Evolutionary conservation across 176 grass and related monocot genomes (phyloP).

Genomic region (Oryza glaberrima): DNA sequence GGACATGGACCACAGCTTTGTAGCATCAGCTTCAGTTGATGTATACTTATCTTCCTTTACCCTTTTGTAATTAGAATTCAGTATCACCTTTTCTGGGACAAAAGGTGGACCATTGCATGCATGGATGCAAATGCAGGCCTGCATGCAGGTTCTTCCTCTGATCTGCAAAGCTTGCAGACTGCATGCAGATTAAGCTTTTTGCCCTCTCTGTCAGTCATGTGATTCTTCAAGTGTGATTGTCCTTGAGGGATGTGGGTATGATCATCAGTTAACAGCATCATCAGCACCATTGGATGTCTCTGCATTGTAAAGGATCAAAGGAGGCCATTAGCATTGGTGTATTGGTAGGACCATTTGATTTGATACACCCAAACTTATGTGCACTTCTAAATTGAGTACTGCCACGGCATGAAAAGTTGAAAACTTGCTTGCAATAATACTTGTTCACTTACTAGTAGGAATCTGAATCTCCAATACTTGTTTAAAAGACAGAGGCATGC

Average conservation of each 20-base stretch:
- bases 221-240: slow-evolving; percentile 21
- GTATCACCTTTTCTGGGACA: slow-evolving; percentile 14
- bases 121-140: not conserved
- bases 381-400: not conserved
- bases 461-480: not conserved
- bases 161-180: slow-evolving; percentile 13
- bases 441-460: not conserved
- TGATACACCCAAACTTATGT: not conserved
- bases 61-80: not conserved
- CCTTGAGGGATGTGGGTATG: not conserved
- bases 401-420: not conserved
- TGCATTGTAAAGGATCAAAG: slow-evolving; percentile 2
- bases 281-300: slow-evolving; percentile 14
- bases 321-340: not conserved
- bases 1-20: slow-evolving; percentile 51
- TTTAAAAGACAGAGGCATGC: not conserved
- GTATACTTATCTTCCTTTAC: not conserved
- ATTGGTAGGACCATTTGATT: not conserved
- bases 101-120: slow-evolving; percentile 10
- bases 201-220: not conserved
- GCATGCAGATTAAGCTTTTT: not conserved
- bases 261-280: slow-evolving; percentile 24
- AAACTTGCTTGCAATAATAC: not conserved
- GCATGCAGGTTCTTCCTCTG: slow-evolving; percentile 31
- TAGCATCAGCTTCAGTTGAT: slow-evolving; percentile 25